phyloP scores from a whole-genome alignment of 306 rosid genomes.

The Cicer cuneatum region DNA sequence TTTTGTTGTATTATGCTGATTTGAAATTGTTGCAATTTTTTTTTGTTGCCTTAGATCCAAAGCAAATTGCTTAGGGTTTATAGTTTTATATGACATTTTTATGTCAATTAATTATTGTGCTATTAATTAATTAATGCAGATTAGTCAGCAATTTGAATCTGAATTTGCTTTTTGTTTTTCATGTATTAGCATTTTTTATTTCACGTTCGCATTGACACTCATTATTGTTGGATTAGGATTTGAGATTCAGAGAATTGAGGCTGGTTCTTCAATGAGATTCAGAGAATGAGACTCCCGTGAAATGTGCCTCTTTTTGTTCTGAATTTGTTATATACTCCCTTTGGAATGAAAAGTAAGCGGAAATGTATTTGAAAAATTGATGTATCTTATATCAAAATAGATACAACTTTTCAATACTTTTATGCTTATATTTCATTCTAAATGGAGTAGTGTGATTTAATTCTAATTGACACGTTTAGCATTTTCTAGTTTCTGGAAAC shows the following conservation, averaged over 20 bases:
- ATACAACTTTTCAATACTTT: no score
- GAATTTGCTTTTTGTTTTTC: constrained; percentile 15
- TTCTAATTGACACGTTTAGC: background rate
- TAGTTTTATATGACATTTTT: constrained; percentile 31
- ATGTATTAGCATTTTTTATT: constrained; percentile 12
- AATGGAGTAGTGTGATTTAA: background rate
- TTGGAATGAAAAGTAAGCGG: no score
- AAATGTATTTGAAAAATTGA: no score
- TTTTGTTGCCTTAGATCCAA: constrained; percentile 48
- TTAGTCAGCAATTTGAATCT: constrained; percentile 43
- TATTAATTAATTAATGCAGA: constrained; percentile 38
- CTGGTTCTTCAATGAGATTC: background rate
- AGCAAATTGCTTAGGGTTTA: constrained; percentile 51
- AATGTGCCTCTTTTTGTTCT: constrained; percentile 13
- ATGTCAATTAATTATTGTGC: constrained; percentile 16
- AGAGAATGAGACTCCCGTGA: background rate
- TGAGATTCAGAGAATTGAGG: constrained; percentile 14
- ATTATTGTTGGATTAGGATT: background rate
- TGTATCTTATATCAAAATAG: no score
- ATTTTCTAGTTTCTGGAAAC: constrained; percentile 3
- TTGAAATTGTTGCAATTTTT: constrained; percentile 38
- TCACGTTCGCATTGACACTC: background rate
- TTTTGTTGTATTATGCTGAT: constrained; percentile 41
- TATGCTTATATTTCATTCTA: no score
- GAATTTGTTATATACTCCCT: background rate